phyloP scores from a whole-genome alignment of 2,329 filamentous ascomycete species.

The Aspergillus fumigatiaffinis region DNA sequence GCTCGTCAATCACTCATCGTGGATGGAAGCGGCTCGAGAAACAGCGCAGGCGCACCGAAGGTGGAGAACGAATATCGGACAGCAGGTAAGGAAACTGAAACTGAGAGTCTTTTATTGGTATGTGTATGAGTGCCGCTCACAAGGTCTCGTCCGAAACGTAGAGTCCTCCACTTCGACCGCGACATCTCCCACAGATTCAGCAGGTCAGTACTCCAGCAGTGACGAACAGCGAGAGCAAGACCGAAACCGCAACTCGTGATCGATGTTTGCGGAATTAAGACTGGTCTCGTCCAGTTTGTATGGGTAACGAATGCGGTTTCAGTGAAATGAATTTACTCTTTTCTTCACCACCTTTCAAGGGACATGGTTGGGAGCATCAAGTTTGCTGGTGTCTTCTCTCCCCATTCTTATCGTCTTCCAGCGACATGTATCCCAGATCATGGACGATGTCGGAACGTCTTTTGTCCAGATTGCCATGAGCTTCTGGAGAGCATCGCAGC shows the following conservation, averaged over 20 bases:
- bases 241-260: slow-evolving; percentile 16
- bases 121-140: slow-evolving; percentile 7
- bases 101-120: slow-evolving; percentile 6
- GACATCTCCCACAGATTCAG: slow-evolving; percentile 19
- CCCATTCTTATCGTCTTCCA: slow-evolving; percentile 6
- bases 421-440: slow-evolving; percentile 4
- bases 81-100: slow-evolving; percentile 12
- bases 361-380: slow-evolving; percentile 14
- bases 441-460: slow-evolving; percentile 7
- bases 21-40: slow-evolving; percentile 9
- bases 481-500: neutral
- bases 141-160: slow-evolving; percentile 5
- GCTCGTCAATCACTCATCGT: slow-evolving; percentile 18
- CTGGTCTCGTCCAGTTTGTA: slow-evolving; percentile 10
- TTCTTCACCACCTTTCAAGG: slow-evolving; percentile 12
- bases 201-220: slow-evolving; percentile 20
- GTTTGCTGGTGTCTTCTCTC: slow-evolving; percentile 12
- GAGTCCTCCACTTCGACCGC: slow-evolving; percentile 11
- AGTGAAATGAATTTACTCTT: slow-evolving; percentile 13
- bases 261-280: slow-evolving; percentile 4
- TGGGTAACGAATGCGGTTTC: slow-evolving; percentile 13
- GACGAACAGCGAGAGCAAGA: slow-evolving; percentile 21
- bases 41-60: slow-evolving; percentile 10
- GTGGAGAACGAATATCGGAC: slow-evolving; percentile 16
- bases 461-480: neutral